Evolutionary conservation across 176 grass and related monocot genomes (phyloP), one percentile per base, ranked within the genome.

Genomic region (Ampelocalamus luodianensis): DNA sequence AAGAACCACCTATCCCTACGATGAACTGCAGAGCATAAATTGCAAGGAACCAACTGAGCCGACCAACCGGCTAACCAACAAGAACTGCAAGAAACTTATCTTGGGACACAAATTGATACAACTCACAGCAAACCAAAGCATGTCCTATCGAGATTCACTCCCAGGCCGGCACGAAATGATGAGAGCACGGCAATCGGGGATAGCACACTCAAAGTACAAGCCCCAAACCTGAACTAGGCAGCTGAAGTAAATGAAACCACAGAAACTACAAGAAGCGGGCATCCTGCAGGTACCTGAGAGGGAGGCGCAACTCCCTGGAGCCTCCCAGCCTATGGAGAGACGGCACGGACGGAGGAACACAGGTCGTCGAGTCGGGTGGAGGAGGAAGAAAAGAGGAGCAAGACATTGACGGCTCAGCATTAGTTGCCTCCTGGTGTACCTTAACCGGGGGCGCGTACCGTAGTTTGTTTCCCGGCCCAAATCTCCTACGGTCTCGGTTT

Each of bases 401-500:
- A 73, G 79, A 74, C 46, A 82, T 55, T 54, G 83, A 83, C 84
- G 88, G 83, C 55, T 72, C 83, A 36, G 71, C 40, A 77, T 74
- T 74, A 2, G 77, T 11, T 61, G 0, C 77, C 44, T 72, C 40
- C 64, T 54, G 63, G 40, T 81, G 68, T 83, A 34, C 55, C 9
- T 3, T 37, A 43, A n/a, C 39, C 11, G 60, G 87, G 68, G 76
- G 16, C 59, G 76, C 23, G 66, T 70, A 82, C 43, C 65, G 0
- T 12, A 0, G 14, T 10, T 49, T 18, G 3, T 15, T 6, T 11
- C 36, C 7, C 54, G 55, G 75, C 74, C 38, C 56, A n/a, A 26
- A 42, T 34, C 0, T 6, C 24, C 7, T 10, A 44, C 14, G 10
- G 11, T 5, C 6, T 8, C 11, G 51, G 3, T 29, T 15, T 20